Base-by-base conservation (phyloP, 2,329 filamentous ascomycete genomes). In the Metarhizium album region DNA sequence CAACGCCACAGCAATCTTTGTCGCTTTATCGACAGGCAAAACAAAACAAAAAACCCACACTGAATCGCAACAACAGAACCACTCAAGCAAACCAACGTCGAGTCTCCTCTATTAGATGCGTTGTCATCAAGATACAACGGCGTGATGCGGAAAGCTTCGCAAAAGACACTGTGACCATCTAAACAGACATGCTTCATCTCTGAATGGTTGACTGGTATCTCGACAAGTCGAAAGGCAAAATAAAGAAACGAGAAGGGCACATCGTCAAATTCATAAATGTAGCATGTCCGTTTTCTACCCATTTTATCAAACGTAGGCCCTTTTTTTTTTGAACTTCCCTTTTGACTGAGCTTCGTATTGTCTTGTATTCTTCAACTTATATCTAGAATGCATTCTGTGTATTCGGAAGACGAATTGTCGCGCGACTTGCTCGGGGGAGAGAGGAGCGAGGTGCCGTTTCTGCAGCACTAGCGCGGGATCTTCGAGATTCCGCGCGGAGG, bases 391-490 rank as follows among this genome's bases (percentile, higher is more conserved):
- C 52, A 46, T 37, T 35, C n/a, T 53, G 52, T 14, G 48, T 48
- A 33, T 46, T 50, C 16, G 52, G 49, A 14, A 53, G 49, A n/a
- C 52, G 52, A 13, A 53, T 51, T 5, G 46, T 53, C 7, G 52
- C 45, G 14, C 48, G 52, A 18, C 35, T 24, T 7, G n/a, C 22
- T 23, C 42, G 24, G 3, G 52, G 46, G 20, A 53, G 23, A 40
- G 42, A n/a, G n/a, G 47, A 48, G 11, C 24, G 38, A 18, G 40
- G 47, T 1, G 43, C 38, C 16, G 47, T 22, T 2, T 47, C 47
- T 11, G 43, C 51, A 49, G 4, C 50, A 48, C 31, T 23, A 13
- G 45, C 9, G 7, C 22, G 31, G 11, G n/a, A 20, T 38, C 42
- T 27, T 14, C 43, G 54, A 31, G 52, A 47, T 16, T 53, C 49